Evolutionary conservation across 2,329 filamentous ascomycete species (phyloP).

Genomic region (Plectosphaerella sp.): DNA sequence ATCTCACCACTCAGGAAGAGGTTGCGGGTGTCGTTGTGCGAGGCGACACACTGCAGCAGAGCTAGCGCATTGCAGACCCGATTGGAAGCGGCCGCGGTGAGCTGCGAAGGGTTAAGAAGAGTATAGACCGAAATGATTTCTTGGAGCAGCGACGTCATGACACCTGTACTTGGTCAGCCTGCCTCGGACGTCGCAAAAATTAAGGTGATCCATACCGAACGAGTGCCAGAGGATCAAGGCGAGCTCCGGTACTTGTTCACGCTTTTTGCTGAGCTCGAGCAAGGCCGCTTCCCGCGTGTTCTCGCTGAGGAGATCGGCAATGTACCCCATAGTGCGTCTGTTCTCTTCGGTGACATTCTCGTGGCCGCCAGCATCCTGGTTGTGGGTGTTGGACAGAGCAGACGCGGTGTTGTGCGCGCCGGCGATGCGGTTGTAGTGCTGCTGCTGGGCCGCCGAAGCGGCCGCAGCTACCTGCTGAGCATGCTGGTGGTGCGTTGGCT

Average conservation of each 20-base stretch:
- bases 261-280: constrained; percentile 95
- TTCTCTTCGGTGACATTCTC: constrained; percentile 85
- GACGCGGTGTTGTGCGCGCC: constrained; percentile 54
- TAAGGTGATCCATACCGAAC: constrained; percentile 62
- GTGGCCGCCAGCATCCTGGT: constrained; percentile 51
- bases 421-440: constrained; percentile 71
- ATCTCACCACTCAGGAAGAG: constrained; percentile 84
- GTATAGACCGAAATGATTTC: constrained; percentile 99
- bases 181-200: constrained; percentile 13
- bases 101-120: constrained; percentile 89
- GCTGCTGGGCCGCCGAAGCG: constrained; percentile 42
- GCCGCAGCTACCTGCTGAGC: constrained; percentile 49
- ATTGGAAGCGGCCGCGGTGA: constrained; percentile 96
- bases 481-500: constrained; percentile 56
- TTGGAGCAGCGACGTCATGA: constrained; percentile 96
- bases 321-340: constrained; percentile 85
- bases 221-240: constrained; percentile 98
- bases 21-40: constrained; percentile 91
- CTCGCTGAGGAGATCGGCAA: constrained; percentile 85
- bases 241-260: constrained; percentile 94
- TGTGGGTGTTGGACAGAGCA: constrained; percentile 36
- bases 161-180: constrained; percentile 52
- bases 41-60: constrained; percentile 92
- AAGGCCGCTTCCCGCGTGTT: constrained; percentile 84
- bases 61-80: constrained; percentile 96